Base-by-base conservation (phyloP, 2,329 filamentous ascomycete species). In the Sordariomycetes sp. region DNA sequence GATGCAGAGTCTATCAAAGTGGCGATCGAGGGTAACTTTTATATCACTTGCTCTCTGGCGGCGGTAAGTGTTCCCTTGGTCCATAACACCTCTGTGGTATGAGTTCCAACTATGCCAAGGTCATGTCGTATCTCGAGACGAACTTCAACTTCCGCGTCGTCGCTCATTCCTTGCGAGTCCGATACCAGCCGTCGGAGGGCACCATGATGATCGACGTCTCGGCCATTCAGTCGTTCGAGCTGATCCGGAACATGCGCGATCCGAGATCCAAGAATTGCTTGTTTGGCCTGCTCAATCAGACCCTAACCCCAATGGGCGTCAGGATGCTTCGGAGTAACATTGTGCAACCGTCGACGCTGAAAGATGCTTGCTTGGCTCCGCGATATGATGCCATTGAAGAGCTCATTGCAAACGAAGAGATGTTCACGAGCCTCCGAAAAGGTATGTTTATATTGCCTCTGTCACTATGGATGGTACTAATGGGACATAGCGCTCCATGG, bases 131-230 rank as follows among this genome's bases (percentile, higher is more conserved):
- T 67, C 79, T 95, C 53, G 87, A 95, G 58, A 70, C 86, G 1
- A 81, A 83, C 7, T 77, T 90, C 60, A 76, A 76, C 3, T 77
- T 86, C 59, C 81, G 78, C 0, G 94, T 96, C 66, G 77, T 83
- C 3, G 76, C 79, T n/a, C 86, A 94, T 66, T 91, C 91, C 22
- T 78, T 97, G 35, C 83, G 90, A 3, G 86, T 97, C 65, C 86
- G 84, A 61, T 96, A 95, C 63, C 86, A 92, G 64, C 87, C 90
- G 1, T 90, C 90, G 0, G 89, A 95, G 66, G 88, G 92, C 25
- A 89, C 90, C 0, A 96, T 97, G 91, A 89, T 95, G 81, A 95
- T 97, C 63, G 92, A 96, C 64, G 78, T 94, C 2, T 86, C 89
- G 0, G 95, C 91, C 0, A 89, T 96, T 32, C 80, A 85, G 42